Conservation (phyloP, 345 rosid species). For the Arabis hirsuta region DNA sequence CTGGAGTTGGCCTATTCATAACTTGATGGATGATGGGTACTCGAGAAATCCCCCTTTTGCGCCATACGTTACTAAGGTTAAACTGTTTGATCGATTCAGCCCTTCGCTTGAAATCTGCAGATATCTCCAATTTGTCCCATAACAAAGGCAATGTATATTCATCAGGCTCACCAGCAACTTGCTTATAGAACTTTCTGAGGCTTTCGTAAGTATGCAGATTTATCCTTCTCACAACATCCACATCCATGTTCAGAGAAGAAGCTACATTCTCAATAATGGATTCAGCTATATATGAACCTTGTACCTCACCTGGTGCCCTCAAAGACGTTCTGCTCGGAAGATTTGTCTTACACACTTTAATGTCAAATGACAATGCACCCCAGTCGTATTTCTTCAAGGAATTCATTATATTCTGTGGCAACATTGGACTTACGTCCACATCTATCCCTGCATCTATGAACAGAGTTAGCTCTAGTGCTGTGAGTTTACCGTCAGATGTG, state of each 20-base stretch:
- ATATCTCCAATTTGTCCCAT: slow-evolving; percentile 66
- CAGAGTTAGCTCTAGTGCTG: slow-evolving; percentile 64
- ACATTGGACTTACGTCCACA: slow-evolving; percentile 58
- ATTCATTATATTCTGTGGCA: slow-evolving; percentile 53
- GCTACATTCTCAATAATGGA: slow-evolving; percentile 81
- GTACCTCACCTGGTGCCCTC: slow-evolving; percentile 93
- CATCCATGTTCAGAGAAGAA: slow-evolving; percentile 68
- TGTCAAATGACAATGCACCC: slow-evolving; percentile 82
- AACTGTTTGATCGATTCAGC: slow-evolving; percentile 57
- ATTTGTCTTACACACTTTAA: slow-evolving; percentile 84
- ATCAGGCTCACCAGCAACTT: slow-evolving; percentile 52
- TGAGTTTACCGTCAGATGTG: slow-evolving; percentile 83
- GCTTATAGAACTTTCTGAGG: slow-evolving; percentile 59
- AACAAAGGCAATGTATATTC: slow-evolving; percentile 76
- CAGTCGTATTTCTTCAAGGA: slow-evolving; percentile 74
- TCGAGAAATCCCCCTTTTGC: slow-evolving; percentile 78
- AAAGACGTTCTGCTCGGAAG: slow-evolving; percentile 71
- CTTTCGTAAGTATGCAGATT: slow-evolving; percentile 69
- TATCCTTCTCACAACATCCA: slow-evolving; percentile 62
- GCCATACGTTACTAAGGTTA: slow-evolving; percentile 59
- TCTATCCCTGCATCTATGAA: slow-evolving; percentile 69
- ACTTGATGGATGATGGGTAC: slow-evolving; percentile 65
- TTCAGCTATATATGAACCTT: slow-evolving; percentile 86
- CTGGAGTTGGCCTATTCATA: slow-evolving; percentile 58
- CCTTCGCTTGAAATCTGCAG: slow-evolving; percentile 59